Conservation (phyloP, 805 yeast genomes). For the Ascoidea rubescens region DNA sequence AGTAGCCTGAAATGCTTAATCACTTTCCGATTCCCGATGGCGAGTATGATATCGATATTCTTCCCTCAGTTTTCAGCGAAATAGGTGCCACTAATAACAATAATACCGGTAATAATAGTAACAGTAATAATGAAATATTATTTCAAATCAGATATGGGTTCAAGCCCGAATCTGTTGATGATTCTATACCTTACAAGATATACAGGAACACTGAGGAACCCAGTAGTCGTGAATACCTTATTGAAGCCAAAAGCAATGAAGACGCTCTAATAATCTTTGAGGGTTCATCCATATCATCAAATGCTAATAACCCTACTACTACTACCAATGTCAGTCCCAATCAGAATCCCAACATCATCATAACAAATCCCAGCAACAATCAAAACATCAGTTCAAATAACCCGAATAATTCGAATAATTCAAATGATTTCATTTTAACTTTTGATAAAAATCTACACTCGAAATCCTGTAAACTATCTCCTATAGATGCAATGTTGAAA, state of each 20-base stretch:
- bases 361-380: too few relatives aligned
- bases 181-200: not conserved
- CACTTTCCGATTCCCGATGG: not conserved
- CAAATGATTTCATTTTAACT: not conserved
- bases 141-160: not conserved
- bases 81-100: conserved; percentile 15
- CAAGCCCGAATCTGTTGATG: not conserved
- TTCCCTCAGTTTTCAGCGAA: conserved; percentile 37
- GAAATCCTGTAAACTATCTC: not conserved
- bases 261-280: not conserved
- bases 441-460: not conserved
- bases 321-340: too few relatives aligned
- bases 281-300: not conserved
- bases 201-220: not conserved
- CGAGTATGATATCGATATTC: not conserved
- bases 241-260: not conserved
- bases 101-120: too few relatives aligned
- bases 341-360: too few relatives aligned
- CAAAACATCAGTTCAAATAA: too few relatives aligned
- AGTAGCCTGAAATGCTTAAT: not conserved
- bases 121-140: not conserved
- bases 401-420: too few relatives aligned
- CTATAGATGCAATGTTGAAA: not conserved
- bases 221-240: not conserved
- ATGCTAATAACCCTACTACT: too few relatives aligned